These are phyloP conservation scores for Mycosphaerella sp. DNA, from an alignment of 2,329 filamentous ascomycete species.

Conservation along the genomic window DNA sequence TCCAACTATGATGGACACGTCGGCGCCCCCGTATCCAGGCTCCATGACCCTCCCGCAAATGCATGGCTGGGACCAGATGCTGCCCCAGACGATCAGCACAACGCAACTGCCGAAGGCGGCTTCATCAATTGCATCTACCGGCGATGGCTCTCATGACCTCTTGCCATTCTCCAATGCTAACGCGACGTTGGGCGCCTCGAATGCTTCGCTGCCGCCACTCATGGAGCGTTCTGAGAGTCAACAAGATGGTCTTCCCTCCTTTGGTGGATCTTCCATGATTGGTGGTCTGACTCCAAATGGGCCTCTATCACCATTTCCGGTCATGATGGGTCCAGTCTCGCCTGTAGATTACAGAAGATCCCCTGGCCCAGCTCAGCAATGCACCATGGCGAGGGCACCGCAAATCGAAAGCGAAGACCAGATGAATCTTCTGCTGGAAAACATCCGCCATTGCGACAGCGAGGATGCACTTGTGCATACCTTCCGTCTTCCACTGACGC, in stretches of 20 bases:
- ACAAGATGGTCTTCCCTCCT: constrained; percentile 35
- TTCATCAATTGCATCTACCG: constrained; percentile 54
- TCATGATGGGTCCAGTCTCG: constrained; percentile 61
- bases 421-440: constrained; percentile 75
- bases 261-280: constrained; percentile 64
- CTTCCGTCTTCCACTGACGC: constrained; percentile 76
- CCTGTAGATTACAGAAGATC: constrained; percentile 64
- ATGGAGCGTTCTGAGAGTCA: constrained; percentile 50
- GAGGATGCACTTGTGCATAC: constrained; percentile 79
- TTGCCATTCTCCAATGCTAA: constrained; percentile 43
- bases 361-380: constrained; percentile 59
- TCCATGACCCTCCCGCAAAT: constrained; percentile 78
- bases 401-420: constrained; percentile 81
- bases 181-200: constrained; percentile 19
- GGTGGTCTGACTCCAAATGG: constrained; percentile 64
- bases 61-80: constrained; percentile 78
- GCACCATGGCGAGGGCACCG: constrained; percentile 63
- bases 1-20: constrained; percentile 67
- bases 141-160: constrained; percentile 39
- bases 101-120: constrained; percentile 62
- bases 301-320: constrained; percentile 65
- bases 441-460: constrained; percentile 72
- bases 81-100: constrained; percentile 56
- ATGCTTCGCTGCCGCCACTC: constrained; percentile 56
- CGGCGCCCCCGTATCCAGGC: constrained; percentile 59